Evolutionary conservation across 2,329 filamentous ascomycete genomes (phyloP).

Genomic region (Fonsecaea monophora): DNA sequence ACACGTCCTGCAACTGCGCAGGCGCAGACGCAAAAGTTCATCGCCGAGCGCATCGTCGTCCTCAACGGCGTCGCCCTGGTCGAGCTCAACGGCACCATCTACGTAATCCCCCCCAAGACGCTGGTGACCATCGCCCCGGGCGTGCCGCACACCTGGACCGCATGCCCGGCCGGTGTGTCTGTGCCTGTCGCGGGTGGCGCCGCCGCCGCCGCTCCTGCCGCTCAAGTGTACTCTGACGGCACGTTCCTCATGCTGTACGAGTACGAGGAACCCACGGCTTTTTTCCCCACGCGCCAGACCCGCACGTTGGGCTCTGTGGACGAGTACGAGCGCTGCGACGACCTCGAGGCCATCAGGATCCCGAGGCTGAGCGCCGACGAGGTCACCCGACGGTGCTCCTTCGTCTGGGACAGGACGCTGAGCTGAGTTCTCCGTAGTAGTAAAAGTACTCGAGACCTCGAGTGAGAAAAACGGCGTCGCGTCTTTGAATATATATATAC

Average conservation of each 20-base stretch:
- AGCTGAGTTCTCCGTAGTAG: not conserved
- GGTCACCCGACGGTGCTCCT: constrained; percentile 22
- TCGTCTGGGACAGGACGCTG: constrained; percentile 11
- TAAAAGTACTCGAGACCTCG: too few species aligned
- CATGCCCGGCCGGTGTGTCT: constrained; percentile 30
- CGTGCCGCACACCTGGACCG: constrained; percentile 35
- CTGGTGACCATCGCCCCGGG: constrained; percentile 34
- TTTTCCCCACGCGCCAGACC: constrained; percentile 31
- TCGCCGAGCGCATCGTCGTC: constrained; percentile 34
- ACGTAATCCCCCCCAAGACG: constrained; percentile 32
- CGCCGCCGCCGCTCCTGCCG: too few species aligned
- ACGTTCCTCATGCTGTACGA: constrained; percentile 35
- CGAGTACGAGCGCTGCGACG: constrained; percentile 27
- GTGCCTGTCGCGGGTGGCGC: constrained; percentile 3
- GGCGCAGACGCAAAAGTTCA: constrained; percentile 7
- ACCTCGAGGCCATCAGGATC: constrained; percentile 26
- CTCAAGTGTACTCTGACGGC: not conserved
- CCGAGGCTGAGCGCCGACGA: constrained; percentile 18
- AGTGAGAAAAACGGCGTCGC: not conserved
- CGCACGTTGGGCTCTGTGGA: constrained; percentile 19
- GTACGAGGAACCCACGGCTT: constrained; percentile 33
- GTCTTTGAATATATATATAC: not conserved
- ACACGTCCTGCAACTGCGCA: not conserved
- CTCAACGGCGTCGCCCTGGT: constrained; percentile 30
- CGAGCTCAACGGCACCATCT: constrained; percentile 31